These are phyloP conservation scores for Rhizophora apiculata DNA, from an alignment of 345 rosid genomes.

Conservation along the genomic window DNA sequence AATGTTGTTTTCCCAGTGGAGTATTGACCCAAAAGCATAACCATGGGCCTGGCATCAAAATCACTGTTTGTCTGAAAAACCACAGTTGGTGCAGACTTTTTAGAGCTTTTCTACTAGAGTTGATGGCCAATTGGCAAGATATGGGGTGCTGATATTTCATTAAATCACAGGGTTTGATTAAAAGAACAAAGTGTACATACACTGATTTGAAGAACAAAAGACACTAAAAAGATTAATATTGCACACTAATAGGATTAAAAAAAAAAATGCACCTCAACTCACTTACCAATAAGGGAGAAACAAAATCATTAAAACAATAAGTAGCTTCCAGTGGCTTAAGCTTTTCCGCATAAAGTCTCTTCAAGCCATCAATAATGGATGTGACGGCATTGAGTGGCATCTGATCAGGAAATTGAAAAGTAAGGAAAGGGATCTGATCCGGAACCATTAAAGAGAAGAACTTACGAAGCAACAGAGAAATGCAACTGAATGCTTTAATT, in stretches of 20 bases:
- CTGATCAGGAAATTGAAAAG: slow-evolving; percentile 20
- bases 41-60: slow-evolving; percentile 35
- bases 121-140: neutral
- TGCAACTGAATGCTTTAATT: no score
- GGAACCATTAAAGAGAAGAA: neutral
- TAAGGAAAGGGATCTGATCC: neutral
- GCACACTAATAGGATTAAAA: neutral
- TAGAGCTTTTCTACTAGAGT: neutral
- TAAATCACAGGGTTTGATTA: no score
- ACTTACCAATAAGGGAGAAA: slow-evolving; percentile 31
- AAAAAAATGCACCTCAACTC: neutral
- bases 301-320: slow-evolving; percentile 30
- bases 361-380: slow-evolving; percentile 30
- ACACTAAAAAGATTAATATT: neutral
- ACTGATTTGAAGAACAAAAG: neutral
- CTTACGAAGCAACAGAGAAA: no score
- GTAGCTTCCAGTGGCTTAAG: slow-evolving; percentile 31
- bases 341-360: slow-evolving; percentile 27
- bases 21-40: slow-evolving; percentile 34
- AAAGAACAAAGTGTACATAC: neutral
- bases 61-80: slow-evolving; percentile 28
- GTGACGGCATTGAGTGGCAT: slow-evolving; percentile 39
- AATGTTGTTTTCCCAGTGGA: slow-evolving; percentile 31
- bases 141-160: neutral
- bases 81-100: neutral